Evolutionary conservation across 1,284 basidiomycete genomes (phyloP), one percentile per base, ranked within the genome.

Genomic region (Cutaneotrichosporon dermatis): DNA sequence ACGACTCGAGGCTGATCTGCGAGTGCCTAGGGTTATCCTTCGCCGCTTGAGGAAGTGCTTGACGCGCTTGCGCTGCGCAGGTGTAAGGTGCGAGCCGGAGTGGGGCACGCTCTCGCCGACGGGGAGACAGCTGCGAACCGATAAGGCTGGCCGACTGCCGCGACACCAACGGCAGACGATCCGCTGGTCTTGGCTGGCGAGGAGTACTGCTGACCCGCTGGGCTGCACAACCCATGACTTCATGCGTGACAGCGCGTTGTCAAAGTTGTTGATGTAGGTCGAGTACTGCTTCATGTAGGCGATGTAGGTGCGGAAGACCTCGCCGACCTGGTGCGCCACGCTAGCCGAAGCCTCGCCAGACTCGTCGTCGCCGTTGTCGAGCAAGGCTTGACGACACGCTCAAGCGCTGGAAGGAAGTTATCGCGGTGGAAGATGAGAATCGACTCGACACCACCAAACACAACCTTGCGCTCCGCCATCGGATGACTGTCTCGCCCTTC

Each of bases 201-300:
- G 44, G 25, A 4, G 50, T 46, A 2, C 25, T 25, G 25, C 35
- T 0, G 36, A 15, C 3, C 46, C 54, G 35, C 36, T 41, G 9
- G 41, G 39, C 33, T 42, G 39, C 33, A 46, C 81, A 16, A 85
- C 83, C 93, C 93, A 97, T 57, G 85, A 83, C 74, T 88, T 88
- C 70, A 96, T 86, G 54, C 92, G 85, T 63, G 90, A 85, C 13
- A 93, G 84, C 3, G 92, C 89, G 71, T 88, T 90, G 75, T 96
- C 92, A 76, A 95, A 95, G 75, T 94, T 92, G 78, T 94, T 96
- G 82, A 95, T 95, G 76, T 95, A 97, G 43, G 88, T 89, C 51
- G 91, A 93, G 77, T 97, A 97, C 87, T 97, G 92, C 79, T 84
- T 91, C 90, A 97, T 91, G 81, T 95, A 95, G 7, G 92, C 91